Base-by-base conservation (phyloP, 1,284 basidiomycete species). In the Sanghuangporus sanghuang region DNA sequence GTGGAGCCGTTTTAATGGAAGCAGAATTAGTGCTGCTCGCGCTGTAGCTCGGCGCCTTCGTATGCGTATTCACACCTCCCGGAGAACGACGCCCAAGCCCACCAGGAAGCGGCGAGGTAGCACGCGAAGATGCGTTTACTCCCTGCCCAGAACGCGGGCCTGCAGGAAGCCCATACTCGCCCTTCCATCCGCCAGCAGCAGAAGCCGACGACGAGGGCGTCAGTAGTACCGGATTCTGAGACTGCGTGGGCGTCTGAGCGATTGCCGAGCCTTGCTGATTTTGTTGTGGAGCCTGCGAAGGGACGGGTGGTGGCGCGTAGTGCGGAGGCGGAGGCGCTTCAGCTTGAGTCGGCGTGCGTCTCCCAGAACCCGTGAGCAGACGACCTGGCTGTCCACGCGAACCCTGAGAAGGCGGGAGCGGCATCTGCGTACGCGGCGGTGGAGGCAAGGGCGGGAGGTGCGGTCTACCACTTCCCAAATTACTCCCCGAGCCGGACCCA, bases 381-480 rank as follows among this genome's bases (percentile, higher is more conserved):
- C 59, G 38, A 68, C 62, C 0, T 69, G 64, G 57, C 70, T 69
- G 64, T 69, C 69, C 44, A 63, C 68, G 64, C 39, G 57, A 67
- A 66, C 32, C 61, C 69, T 66, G 57, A 59, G 7, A 52, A 21
- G 83, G 79, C 12, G 86, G 85, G 4, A 79, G 79, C 4, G 87
- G 86, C 1, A 86, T 87, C 67, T 86, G 85, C 0, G 77, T 78
- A 36, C 82, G 81, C 1, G 89, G 87, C 0, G 82, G 79, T 2
- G 89, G 89, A 5, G 89, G 88, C 1, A 88, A 78, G 2, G 85
- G 87, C 7, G 86, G 86, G 16, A 86, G 80, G 61, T 80, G 78
- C 1, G 81, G 70, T 8, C 86, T 80, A 32, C 27, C 53, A 18
- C 53, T 54, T 9, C 69, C 76, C 67, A 64, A 78, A 66, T 68